Evolutionary conservation across 148 eudicot genomes (phyloP), one percentile per base, ranked within the genome.

Genomic region (Fagopyrum esculentum): DNA sequence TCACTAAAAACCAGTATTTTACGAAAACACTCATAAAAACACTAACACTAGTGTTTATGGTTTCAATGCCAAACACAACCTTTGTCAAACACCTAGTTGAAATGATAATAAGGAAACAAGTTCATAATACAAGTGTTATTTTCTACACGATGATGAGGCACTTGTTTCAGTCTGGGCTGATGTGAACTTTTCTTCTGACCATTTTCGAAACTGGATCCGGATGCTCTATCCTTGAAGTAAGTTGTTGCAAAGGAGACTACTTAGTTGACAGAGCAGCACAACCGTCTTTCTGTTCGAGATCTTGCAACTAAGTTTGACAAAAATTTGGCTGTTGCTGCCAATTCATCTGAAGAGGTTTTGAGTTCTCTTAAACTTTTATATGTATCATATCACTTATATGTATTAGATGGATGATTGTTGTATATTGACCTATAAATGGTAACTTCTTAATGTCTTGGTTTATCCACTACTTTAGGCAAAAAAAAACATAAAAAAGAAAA

Each of bases 271-370:
- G 97, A 90, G 82, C 99, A 95, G 83, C 96, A 95, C 70, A 84
- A 87, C 56, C 96, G 96, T 12, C 87, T 95, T 59, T 95, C 99
- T 66, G 99, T 95, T 77, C 86, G 97, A 52, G 99, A 92, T 73
- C 92, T 95, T 52, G 99, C 97, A 22, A 90, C 86, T 78, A 95
- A 95, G 86, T 95, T 95, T 72, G 99, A 95, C 82, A 95, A 95
- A 85, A 95, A 95, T 80, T 81, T 95, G 77, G 75, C 96, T 44
- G 88, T 94, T 57, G 99, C 99, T 22, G 90, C 97, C 12, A 95
- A 92, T 83, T 74, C 92, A 76, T 83, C 97, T 19, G 87, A 83
- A 48, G 94, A 92, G 99, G 99, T n/a, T n/a, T n/a, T n/a, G n/a
- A n/a, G n/a, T n/a, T n/a, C n/a, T n/a, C n/a, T n/a, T n/a, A n/a